These are phyloP conservation scores for Pugionium cornutum DNA, from an alignment of 345 rosid genomes.

Conservation along the genomic window DNA sequence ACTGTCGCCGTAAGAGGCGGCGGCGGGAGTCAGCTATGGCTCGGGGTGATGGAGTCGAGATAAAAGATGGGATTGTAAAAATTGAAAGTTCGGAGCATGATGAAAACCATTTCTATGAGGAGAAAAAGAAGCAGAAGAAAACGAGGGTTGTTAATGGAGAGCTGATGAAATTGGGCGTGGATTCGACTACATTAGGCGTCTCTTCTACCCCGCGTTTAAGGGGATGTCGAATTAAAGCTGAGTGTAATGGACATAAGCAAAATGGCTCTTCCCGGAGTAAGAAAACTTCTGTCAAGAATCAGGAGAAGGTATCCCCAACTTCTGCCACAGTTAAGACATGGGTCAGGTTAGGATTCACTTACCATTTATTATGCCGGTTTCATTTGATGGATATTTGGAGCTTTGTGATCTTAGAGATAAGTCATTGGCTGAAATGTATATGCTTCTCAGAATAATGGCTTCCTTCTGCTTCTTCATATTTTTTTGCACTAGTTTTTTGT, in stretches of 20 bases:
- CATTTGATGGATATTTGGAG: neutral
- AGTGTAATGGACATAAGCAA: conserved; percentile 30
- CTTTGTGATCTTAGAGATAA: neutral
- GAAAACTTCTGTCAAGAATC: too few species aligned
- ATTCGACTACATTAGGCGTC: conserved; percentile 46
- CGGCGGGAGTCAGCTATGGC: conserved; percentile 13
- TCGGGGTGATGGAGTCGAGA: too few species aligned
- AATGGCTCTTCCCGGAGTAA: conserved; percentile 43
- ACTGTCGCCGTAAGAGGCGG: conserved; percentile 54
- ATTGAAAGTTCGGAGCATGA: too few species aligned
- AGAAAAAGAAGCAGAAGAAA: conserved; percentile 42
- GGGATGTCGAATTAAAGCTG: conserved; percentile 52
- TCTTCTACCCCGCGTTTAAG: conserved; percentile 58
- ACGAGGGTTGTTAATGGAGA: conserved; percentile 59
- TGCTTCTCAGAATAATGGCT: too few species aligned
- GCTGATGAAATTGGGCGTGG: conserved; percentile 67
- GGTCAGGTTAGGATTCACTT: conserved; percentile 61
- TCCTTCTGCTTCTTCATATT: too few species aligned
- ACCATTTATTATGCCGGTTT: neutral
- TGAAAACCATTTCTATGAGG: too few species aligned
- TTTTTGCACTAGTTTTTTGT: too few species aligned
- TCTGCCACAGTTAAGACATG: conserved; percentile 61
- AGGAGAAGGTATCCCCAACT: conserved; percentile 32
- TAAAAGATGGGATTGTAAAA: too few species aligned
- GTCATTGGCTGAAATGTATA: too few species aligned